phyloP scores from a whole-genome alignment of 805 yeast genomes.

The Schwanniomyces pseudopolymorphus region DNA sequence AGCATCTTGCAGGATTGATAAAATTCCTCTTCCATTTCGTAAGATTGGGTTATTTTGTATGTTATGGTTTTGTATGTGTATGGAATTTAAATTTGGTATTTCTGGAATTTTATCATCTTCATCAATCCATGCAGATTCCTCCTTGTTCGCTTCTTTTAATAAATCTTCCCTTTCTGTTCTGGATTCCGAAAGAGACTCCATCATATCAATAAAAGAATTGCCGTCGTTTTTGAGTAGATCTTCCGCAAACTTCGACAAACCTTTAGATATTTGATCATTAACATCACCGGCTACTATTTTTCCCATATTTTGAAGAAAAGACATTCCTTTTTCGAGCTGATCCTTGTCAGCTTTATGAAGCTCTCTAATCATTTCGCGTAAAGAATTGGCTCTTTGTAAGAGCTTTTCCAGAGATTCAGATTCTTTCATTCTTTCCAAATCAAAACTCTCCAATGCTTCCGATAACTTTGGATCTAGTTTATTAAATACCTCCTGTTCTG shows the following conservation, averaged over 20 bases:
- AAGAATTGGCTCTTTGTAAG: constrained; percentile 24
- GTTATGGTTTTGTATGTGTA: not conserved
- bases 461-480: constrained; percentile 27
- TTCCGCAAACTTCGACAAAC: constrained; percentile 57
- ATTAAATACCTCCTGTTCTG: constrained; percentile 17
- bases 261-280: constrained; percentile 20
- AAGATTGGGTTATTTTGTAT: not conserved
- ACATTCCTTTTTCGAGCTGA: constrained; percentile 24
- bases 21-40: not conserved
- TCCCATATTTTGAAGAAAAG: constrained; percentile 22
- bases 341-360: constrained; percentile 25
- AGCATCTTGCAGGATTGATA: not conserved
- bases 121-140: constrained; percentile 17
- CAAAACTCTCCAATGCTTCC: constrained; percentile 26
- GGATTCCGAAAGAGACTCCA: constrained; percentile 70
- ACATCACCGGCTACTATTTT: constrained; percentile 14
- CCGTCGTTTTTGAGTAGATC: constrained; percentile 78
- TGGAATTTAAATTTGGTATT: not conserved
- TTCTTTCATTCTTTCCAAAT: constrained; percentile 20
- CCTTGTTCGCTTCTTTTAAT: constrained; percentile 11
- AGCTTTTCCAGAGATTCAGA: constrained; percentile 17
- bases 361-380: constrained; percentile 24
- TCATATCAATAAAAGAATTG: constrained; percentile 71
- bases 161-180: constrained; percentile 30
- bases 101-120: constrained; percentile 14